phyloP scores from a whole-genome alignment of 2,329 filamentous ascomycete species.

The Elsinoe australis region DNA sequence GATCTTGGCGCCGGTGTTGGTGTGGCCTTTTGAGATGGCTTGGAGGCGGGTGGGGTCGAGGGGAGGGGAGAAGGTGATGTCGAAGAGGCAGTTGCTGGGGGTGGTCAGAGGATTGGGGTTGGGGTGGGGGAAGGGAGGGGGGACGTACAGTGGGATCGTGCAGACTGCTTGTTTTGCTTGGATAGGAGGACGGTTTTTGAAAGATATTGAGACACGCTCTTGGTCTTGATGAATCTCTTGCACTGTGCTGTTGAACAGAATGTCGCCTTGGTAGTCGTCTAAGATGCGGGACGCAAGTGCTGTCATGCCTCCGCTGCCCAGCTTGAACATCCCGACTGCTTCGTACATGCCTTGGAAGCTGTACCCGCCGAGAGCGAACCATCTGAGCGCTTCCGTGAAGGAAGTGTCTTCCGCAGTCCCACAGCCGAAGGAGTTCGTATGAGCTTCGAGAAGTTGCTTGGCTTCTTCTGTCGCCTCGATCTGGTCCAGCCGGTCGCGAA shows the following conservation, averaged over 20 bases:
- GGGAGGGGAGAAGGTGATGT: slow-evolving; percentile 27
- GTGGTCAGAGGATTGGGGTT: background rate
- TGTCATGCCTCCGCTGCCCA: slow-evolving; percentile 20
- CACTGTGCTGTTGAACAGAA: slow-evolving; percentile 5
- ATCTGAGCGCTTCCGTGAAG: slow-evolving; percentile 27
- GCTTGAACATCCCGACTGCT: slow-evolving; percentile 24
- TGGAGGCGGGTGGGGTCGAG: slow-evolving; percentile 23
- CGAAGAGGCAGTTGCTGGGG: background rate
- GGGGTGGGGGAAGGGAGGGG: slow-evolving; percentile 12
- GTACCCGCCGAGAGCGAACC: slow-evolving; percentile 29
- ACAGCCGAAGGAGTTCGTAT: slow-evolving; percentile 21
- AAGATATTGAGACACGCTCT: background rate
- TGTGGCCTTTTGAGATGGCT: slow-evolving; percentile 25
- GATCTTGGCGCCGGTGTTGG: slow-evolving; percentile 28
- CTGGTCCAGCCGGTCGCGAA: slow-evolving; percentile 28
- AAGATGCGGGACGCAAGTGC: background rate
- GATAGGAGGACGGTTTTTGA: slow-evolving; percentile 11
- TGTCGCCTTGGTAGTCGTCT: background rate
- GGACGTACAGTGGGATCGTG: slow-evolving; percentile 23
- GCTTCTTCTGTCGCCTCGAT: slow-evolving; percentile 23
- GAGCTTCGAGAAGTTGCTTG: slow-evolving; percentile 24
- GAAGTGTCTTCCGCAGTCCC: slow-evolving; percentile 21
- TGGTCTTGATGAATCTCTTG: slow-evolving; percentile 18
- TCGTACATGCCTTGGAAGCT: slow-evolving; percentile 23
- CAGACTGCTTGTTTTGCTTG: slow-evolving; percentile 20